Evolutionary conservation across 75 land plant species (phyloP), one percentile per base, ranked within the genome.

Genomic region (Pinus tabuliformis): DNA sequence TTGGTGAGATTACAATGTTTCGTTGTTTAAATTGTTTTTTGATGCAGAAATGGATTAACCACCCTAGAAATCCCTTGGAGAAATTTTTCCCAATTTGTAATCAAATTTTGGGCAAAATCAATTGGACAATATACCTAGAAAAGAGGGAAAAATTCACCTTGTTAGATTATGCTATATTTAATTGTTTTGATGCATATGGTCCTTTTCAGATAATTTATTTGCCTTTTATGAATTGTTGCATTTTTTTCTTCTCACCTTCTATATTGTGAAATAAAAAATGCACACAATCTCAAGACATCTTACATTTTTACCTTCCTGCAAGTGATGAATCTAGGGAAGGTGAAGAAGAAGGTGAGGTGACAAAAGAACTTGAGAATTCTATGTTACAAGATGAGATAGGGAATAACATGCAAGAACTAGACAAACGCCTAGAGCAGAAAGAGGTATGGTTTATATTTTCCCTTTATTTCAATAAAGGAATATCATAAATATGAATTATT

Each of bases 401-500:
- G 26, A 90, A 68, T 63, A 96, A 97, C 74, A 87, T 97, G 3
- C 83, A 91, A 75, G 98, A 97, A 72, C 73, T 95, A 71, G 91
- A 97, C 71, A 86, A 86, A 66, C 81, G 86, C 18, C 89, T 97
- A 62, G 98, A 97, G 62, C 93, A 89, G 59, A 97, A 97, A 74
- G 98, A 97, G 98, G 99, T 97, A 83, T 16, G 22, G 17, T 73
- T 78, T 9, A 60, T 71, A 56, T 52, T 59, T 59, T 59, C n/a
- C 60, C 4, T 59, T 59, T 17, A 4, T 59, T 14, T 59, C n/a
- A 21, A 20, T 5, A n/a, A n/a, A 60, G 21, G 21, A 20, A 20
- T n/a, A 49, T 49, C 52, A 49, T 49, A 49, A 49, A 49, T 49
- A 8, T 49, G 11, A 49, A 49, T 7, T 9, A 49, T 49, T 49